Conservation (phyloP, 2,329 filamentous ascomycete species). For the Metarhizium robertsii region DNA sequence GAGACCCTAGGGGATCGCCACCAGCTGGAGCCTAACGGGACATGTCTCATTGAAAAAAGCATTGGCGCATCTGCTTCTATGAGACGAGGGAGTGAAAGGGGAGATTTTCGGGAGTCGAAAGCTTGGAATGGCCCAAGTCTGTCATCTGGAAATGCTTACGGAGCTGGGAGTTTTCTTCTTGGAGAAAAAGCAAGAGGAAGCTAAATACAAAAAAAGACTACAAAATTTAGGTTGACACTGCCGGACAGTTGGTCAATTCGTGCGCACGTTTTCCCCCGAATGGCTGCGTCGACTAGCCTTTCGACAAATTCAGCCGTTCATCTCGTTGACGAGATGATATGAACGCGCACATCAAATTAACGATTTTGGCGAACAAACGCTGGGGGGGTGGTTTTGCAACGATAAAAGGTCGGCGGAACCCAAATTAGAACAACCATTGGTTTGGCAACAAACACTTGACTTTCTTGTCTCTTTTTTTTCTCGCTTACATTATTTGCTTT, state of each 20-base stretch:
- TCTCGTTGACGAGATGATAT: constrained; percentile 12
- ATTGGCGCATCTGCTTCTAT: background rate
- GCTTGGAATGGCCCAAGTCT: background rate
- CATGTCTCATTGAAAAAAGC: constrained; percentile 5
- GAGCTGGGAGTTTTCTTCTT: background rate
- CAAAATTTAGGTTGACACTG: constrained; percentile 9
- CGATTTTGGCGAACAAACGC: constrained; percentile 1
- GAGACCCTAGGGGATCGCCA: constrained; percentile 9
- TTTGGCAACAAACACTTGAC: constrained; percentile 12
- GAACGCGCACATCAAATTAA: constrained; percentile 2
- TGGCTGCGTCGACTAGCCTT: background rate
- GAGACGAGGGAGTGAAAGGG: background rate
- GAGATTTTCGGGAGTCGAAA: background rate
- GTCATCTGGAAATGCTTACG: background rate
- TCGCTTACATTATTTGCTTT: background rate
- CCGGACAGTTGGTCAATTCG: constrained; percentile 10
- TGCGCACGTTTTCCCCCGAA: background rate
- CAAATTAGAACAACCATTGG: constrained; percentile 8
- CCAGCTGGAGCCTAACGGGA: constrained; percentile 2
- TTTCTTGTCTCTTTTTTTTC: background rate
- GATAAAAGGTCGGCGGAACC: constrained; percentile 3
- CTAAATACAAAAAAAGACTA: background rate
- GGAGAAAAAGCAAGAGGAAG: background rate
- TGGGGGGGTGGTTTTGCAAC: constrained; percentile 3
- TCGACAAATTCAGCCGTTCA: background rate